Evolutionary conservation across 768 basidiomycete species (phyloP).

Genomic region (Lactarius evosmus): DNA sequence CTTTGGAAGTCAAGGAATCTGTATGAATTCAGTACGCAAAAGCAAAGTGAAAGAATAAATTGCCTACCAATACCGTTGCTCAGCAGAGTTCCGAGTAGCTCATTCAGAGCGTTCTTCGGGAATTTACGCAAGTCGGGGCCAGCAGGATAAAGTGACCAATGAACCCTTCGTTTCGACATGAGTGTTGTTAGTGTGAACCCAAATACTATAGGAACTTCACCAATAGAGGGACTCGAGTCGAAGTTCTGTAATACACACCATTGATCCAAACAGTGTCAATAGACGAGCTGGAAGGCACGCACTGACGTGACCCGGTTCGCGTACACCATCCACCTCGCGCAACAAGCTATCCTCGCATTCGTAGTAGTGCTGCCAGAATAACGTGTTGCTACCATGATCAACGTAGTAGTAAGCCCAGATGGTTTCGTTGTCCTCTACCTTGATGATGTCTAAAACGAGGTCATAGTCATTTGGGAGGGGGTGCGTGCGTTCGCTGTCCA

Average conservation of each 20-base stretch:
- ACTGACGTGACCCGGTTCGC: conserved; percentile 12
- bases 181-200: not conserved
- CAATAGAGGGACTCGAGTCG: conserved; percentile 20
- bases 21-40: not conserved
- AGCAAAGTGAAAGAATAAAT: not conserved
- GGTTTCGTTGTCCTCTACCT: not conserved
- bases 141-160: conserved; percentile 22
- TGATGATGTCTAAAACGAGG: conserved; percentile 14
- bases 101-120: not conserved
- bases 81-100: conserved; percentile 5
- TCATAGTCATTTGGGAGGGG: not conserved
- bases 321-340: not conserved
- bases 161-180: not conserved
- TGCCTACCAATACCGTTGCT: conserved; percentile 15
- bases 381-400: conserved; percentile 3
- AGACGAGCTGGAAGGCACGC: not conserved
- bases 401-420: conserved; percentile 18
- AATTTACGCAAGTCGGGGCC: conserved; percentile 2
- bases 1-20: conserved; percentile 19
- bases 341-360: not conserved
- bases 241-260: not conserved
- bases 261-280: not conserved
- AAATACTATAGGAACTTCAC: not conserved
- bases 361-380: conserved; percentile 16
- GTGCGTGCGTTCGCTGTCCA: not conserved